These are phyloP conservation scores for Afroboletus lepidellus DNA, from an alignment of 1,284 basidiomycete species.

Conservation along the genomic window DNA sequence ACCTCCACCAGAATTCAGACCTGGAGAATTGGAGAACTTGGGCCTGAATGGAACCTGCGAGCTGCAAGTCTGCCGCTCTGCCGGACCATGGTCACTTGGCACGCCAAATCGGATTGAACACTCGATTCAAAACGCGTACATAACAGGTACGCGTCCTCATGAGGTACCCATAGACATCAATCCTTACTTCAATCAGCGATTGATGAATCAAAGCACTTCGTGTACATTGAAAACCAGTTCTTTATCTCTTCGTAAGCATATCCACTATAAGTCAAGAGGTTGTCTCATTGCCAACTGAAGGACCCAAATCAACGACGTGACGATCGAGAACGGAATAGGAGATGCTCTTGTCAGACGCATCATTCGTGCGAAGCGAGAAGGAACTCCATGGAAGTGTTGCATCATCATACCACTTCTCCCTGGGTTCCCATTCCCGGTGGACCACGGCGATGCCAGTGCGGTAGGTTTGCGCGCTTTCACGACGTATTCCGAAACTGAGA, in stretches of 20 bases:
- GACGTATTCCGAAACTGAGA: slow-evolving; percentile 1
- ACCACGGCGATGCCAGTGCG: slow-evolving; percentile 89
- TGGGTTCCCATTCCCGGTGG: slow-evolving; percentile 92
- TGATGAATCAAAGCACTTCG: slow-evolving; percentile 90
- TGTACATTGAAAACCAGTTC: slow-evolving; percentile 98
- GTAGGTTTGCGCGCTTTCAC: slow-evolving; percentile 45
- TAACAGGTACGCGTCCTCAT: slow-evolving; percentile 65
- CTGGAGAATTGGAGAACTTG: slow-evolving; percentile 75
- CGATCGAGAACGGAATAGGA: slow-evolving; percentile 92
- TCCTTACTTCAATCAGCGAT: slow-evolving; percentile 62
- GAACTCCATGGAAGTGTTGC: slow-evolving; percentile 87
- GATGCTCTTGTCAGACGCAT: slow-evolving; percentile 93
- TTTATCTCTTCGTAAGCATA: slow-evolving; percentile 86
- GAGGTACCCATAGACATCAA: not conserved
- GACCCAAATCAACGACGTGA: slow-evolving; percentile 83
- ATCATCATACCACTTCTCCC: slow-evolving; percentile 92
- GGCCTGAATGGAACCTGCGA: slow-evolving; percentile 96
- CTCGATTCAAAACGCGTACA: slow-evolving; percentile 94
- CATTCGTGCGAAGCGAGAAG: slow-evolving; percentile 83
- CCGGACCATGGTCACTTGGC: slow-evolving; percentile 95
- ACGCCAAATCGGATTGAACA: slow-evolving; percentile 85
- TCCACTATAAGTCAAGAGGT: not conserved
- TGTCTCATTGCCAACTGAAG: slow-evolving; percentile 38
- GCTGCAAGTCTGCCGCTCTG: slow-evolving; percentile 93
- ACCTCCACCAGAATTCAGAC: slow-evolving; percentile 91